Percentiles rank a stretch among this genome's conserved stretches.
These are phyloP conservation scores for Exsudoporus frostii DNA, from an alignment of 768 basidiomycete genomes.

Conservation along the genomic window DNA sequence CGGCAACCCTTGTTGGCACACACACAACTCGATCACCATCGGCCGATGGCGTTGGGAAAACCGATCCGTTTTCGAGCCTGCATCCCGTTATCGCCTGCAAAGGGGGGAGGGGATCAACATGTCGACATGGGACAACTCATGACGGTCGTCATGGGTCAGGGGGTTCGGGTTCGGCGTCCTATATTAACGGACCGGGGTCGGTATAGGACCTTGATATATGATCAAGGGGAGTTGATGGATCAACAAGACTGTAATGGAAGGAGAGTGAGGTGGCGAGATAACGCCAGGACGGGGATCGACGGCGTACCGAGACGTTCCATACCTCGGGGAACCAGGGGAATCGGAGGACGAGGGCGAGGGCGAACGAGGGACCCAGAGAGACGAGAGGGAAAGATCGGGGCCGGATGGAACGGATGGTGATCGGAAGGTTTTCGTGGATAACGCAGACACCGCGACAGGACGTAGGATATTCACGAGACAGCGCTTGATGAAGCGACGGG, in stretches of 20 bases:
- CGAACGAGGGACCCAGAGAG: not conserved
- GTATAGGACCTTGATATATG: not conserved
- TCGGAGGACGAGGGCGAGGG: not conserved
- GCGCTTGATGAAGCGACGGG: not conserved
- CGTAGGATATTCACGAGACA: not conserved
- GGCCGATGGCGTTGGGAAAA: no score
- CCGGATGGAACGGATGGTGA: not conserved
- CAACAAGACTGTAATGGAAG: not conserved
- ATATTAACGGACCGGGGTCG: not conserved
- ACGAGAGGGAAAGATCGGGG: not conserved
- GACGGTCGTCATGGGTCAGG: not conserved
- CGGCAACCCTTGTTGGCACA: not conserved
- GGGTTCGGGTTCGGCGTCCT: not conserved
- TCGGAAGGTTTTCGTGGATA: not conserved
- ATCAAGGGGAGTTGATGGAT: slow-evolving; percentile 5
- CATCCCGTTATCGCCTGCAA: no score
- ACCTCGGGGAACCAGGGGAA: not conserved
- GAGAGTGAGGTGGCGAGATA: not conserved
- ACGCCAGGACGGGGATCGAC: slow-evolving; percentile 4
- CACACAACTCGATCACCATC: no score
- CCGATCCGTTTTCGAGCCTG: no score
- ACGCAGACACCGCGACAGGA: not conserved
- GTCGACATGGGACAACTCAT: no score
- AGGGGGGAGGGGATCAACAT: no score
- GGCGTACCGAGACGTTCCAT: slow-evolving; percentile 3